Base-by-base conservation (phyloP, 441 rosid species). In the Populus trichocarpa region DNA sequence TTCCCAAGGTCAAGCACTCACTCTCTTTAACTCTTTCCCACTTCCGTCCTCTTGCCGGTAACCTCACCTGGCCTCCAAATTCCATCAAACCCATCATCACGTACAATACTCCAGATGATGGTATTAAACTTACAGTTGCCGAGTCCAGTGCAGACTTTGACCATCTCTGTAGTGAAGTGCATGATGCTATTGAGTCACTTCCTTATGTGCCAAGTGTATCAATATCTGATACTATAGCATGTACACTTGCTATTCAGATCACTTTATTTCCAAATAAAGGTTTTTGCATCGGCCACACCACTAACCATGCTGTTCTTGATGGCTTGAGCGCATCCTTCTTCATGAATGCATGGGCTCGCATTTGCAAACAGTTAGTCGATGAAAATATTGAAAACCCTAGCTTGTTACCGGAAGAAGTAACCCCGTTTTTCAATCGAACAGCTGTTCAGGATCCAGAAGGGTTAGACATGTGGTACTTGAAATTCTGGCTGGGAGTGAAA, bases 221-320 rank as follows among this genome's bases (percentile, higher is more conserved):
- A 4, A 2, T 8, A 30, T 70, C 82, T 11, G 83, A 86, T 14
- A 79, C 75, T 2, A 57, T 40, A 6, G 83, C 88, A 5, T 4
- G 69, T 0, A 25, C 22, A 16, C 72, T 83, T 25, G 69, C 87
- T 73, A 26, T 80, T 42, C 88, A 83, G 64, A 76, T 82, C 38
- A 88, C 89, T 23, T 59, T 81, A 2, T 88, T 86, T 20, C 85
- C 88, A 5, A 70, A 73, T 38, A 71, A 75, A 67, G 90, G 89
- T 9, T 85, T 88, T 69, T 75, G 73, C 32, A 28, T 28, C 13
- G 81, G 85, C 20, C 67, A 83, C 3, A 33, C 59, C 4, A 46
- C 77, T 78, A 83, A 88, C 79, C 88, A 82, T 13, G 82, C 75
- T 25, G 79, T 81, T 82, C 71, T 82, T 6, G 89, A 86, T 13